phyloP scores from a whole-genome alignment of 2,329 filamentous ascomycete species.

The Elsinoe ampelina region DNA sequence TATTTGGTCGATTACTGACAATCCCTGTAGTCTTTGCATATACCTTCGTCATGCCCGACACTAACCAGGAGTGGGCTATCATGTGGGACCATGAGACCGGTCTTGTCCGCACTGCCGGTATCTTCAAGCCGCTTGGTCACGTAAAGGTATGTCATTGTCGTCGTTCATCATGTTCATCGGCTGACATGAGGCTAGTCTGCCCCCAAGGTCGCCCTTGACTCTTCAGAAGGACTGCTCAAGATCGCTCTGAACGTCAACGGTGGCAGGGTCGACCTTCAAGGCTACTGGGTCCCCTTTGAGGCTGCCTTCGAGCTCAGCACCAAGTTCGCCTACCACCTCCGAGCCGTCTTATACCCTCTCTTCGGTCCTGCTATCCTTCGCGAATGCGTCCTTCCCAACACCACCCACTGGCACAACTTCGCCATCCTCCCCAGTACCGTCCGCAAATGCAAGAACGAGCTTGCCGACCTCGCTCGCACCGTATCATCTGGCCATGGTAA shows the following conservation, averaged over 20 bases:
- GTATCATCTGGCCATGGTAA: neutral
- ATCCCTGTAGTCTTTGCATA: constrained; percentile 67
- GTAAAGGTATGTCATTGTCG: constrained; percentile 57
- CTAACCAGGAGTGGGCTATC: constrained; percentile 56
- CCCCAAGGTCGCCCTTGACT: constrained; percentile 62
- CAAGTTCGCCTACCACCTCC: constrained; percentile 80
- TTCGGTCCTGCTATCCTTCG: constrained; percentile 76
- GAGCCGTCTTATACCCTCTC: constrained; percentile 76
- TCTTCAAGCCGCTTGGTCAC: constrained; percentile 86
- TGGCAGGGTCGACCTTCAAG: constrained; percentile 81
- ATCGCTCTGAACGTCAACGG: constrained; percentile 93
- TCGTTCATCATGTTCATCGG: constrained; percentile 7
- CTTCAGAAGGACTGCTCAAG: constrained; percentile 73
- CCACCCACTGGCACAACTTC: constrained; percentile 44
- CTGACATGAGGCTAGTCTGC: constrained; percentile 55
- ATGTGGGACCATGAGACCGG: constrained; percentile 98
- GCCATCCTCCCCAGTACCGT: constrained; percentile 19
- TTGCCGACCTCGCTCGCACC: neutral
- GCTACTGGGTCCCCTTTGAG: constrained; percentile 91
- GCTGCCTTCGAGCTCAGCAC: constrained; percentile 80
- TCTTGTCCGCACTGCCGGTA: constrained; percentile 83
- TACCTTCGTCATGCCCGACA: constrained; percentile 61
- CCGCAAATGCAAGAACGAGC: neutral
- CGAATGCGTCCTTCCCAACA: constrained; percentile 57
- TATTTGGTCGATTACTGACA: constrained; percentile 13